phyloP scores from a whole-genome alignment of 768 basidiomycete species.

The Collybia nuda region DNA sequence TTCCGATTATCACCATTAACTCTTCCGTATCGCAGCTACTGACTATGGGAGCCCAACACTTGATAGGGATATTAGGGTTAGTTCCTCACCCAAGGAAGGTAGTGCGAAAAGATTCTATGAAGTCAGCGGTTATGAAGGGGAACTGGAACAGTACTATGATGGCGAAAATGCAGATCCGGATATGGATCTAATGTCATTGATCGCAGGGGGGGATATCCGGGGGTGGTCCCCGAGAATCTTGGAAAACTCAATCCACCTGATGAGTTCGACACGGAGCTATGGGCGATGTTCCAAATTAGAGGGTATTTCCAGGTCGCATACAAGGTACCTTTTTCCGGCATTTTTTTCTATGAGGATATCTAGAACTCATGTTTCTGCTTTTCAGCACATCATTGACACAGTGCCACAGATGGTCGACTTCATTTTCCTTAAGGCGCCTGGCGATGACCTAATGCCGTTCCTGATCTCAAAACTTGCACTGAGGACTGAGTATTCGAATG shows the following conservation, averaged over 20 bases:
- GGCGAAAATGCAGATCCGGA: slow-evolving; percentile 2
- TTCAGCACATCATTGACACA: slow-evolving; percentile 41
- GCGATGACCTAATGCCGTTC: slow-evolving; percentile 24
- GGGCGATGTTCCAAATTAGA: slow-evolving; percentile 37
- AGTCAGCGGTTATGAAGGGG: too few relatives aligned
- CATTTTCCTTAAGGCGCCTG: slow-evolving; percentile 27
- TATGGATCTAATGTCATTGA: slow-evolving; percentile 17
- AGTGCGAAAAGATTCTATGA: too few relatives aligned
- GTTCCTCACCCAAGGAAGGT: too few relatives aligned
- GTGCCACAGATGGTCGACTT: slow-evolving; percentile 30
- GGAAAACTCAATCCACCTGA: slow-evolving; percentile 27
- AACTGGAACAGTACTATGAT: too few relatives aligned
- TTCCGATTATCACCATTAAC: too few relatives aligned
- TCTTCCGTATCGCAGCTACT: too few relatives aligned
- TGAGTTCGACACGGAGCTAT: slow-evolving; percentile 38
- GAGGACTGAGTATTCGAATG: slow-evolving; percentile 26
- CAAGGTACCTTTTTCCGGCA: slow-evolving; percentile 25
- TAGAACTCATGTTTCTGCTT: neutral
- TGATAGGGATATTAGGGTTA: too few relatives aligned
- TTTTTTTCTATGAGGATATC: neutral
- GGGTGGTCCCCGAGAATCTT: slow-evolving; percentile 25
- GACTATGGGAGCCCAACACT: too few relatives aligned
- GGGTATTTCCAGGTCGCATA: slow-evolving; percentile 47
- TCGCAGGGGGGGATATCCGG: slow-evolving; percentile 27
- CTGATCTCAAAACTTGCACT: slow-evolving; percentile 32